Base-by-base conservation (phyloP, 345 rosid species). In the Eutrema japonicum region DNA sequence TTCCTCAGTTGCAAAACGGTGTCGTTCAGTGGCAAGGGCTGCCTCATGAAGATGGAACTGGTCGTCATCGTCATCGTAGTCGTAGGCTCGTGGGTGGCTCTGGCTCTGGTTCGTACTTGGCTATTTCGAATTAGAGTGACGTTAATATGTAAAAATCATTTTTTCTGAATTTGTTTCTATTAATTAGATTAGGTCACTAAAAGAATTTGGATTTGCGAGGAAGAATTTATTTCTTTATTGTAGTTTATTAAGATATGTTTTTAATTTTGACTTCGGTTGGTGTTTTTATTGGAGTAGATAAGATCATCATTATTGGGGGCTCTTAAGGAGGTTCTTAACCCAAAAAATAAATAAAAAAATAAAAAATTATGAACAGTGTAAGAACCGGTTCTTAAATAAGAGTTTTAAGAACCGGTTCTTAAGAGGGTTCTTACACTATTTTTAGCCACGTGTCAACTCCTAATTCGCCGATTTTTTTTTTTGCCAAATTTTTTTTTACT, bases 91-190 rank as follows among this genome's bases (percentile, higher is more conserved):
- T 37, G 52, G 60, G 52, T 48, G 53, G 61, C 42, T 48, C 72
- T 57, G 72, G 43, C 60, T 65, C 66, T 66, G 62, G 62, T 41
- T 7, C 68, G 10, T 67, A 60, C 73, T 60, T 75, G 7, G 73
- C 78, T 68, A 67, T 75, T 42, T 50, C 73, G 13, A 66, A 74
- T 58, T 73, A 73, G 66, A 49, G 8, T 4, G 30, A n/a, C 12
- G 33, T 18, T 18, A 70, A 37, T 9, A n/a, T 48, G 40, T 71
- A 27, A 7, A 45, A 29, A 3, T n/a, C 18, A 13, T 38, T 9
- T 7, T 8, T 38, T n/a, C 16, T 45, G 37, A 26, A 30, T 38
- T 50, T 41, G 66, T 29, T 58, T 58, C 36, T 0, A 30, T 30
- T 22, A 11, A 66, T 38, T 40, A 11, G 27, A 9, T 47, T 47